phyloP scores from a whole-genome alignment of 495 filamentous ascomycete genomes.

The Saxophila tyrrhenica region DNA sequence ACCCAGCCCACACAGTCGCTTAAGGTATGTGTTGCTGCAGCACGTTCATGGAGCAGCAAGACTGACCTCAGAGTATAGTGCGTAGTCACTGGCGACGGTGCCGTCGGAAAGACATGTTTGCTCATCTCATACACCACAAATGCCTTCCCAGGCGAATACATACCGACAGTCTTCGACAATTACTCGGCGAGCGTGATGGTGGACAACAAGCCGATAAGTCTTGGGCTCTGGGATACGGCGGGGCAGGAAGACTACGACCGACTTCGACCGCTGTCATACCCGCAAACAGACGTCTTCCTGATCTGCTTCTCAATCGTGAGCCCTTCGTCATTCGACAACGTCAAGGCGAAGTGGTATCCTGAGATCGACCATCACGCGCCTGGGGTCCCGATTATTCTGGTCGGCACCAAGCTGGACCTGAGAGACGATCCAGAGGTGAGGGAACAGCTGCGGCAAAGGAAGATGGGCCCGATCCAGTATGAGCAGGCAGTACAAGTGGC shows the following conservation, averaged over 20 bases:
- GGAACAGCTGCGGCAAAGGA: constrained; percentile 65
- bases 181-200: constrained; percentile 99
- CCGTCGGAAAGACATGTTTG: constrained; percentile 98
- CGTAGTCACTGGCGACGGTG: constrained; percentile 97
- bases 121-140: constrained; percentile 99
- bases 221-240: constrained; percentile 97
- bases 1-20: constrained; percentile 61
- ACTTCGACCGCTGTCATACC: constrained; percentile 88
- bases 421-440: constrained; percentile 77
- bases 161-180: constrained; percentile 98
- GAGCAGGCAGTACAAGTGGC: constrained; percentile 73
- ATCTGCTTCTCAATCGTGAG: constrained; percentile 98
- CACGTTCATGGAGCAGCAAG: not conserved
- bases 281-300: constrained; percentile 94
- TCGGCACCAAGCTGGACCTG: constrained; percentile 94
- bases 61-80: constrained; percentile 46
- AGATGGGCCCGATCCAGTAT: constrained; percentile 87
- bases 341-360: constrained; percentile 95
- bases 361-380: constrained; percentile 97
- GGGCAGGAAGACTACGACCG: constrained; percentile 98
- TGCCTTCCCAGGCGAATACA: constrained; percentile 97
- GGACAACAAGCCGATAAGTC: constrained; percentile 89
- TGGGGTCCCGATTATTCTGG: constrained; percentile 88
- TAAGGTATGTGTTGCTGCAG: constrained; percentile 42
- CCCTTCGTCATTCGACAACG: constrained; percentile 95